Conservation (phyloP, 1,139 yeast genomes). For the Fermentozyma sake region DNA sequence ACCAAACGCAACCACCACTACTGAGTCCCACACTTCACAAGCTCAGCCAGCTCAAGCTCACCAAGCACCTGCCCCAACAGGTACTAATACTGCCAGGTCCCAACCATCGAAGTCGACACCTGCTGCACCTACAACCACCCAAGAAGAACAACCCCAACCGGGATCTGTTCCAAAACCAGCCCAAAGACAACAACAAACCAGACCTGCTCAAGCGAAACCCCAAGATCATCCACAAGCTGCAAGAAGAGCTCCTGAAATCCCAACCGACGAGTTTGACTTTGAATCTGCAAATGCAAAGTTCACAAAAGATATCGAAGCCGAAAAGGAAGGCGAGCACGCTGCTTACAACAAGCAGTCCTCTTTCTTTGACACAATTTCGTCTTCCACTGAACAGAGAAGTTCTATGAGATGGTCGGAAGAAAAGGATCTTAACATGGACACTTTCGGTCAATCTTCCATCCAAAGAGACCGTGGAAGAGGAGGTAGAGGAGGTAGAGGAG, state of each 20-base stretch:
- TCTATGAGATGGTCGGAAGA: conserved; percentile 61
- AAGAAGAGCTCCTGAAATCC: conserved; percentile 33
- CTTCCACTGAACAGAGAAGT: conserved; percentile 37
- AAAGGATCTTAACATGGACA: conserved; percentile 32
- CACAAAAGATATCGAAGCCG: conserved; percentile 29
- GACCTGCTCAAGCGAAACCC: conserved; percentile 12
- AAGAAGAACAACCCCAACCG: conserved; percentile 8
- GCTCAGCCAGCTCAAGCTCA: conserved; percentile 15
- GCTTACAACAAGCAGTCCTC: conserved; percentile 20
- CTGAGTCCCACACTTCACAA: conserved; percentile 13
- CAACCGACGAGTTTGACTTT: conserved; percentile 48
- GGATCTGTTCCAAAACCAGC: conserved; percentile 5
- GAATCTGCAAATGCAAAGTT: conserved; percentile 43
- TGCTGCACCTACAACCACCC: conserved; percentile 6
- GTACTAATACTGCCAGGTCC: conserved; percentile 7
- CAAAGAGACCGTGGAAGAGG: conserved; percentile 23
- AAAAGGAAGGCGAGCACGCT: conserved; percentile 12
- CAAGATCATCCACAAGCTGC: conserved; percentile 10
- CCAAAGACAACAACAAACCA: not conserved
- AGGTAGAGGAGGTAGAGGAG: conserved; percentile 29
- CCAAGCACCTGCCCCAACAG: conserved; percentile 14
- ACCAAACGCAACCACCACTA: conserved; percentile 13
- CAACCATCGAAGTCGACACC: conserved; percentile 4
- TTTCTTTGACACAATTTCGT: conserved; percentile 27
- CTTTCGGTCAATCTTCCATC: conserved; percentile 26